A percentile compares a stretch with the other conserved stretches of the same genome.
phyloP scores from a whole-genome alignment of 768 basidiomycete species.

The Exidia glandulosa region DNA sequence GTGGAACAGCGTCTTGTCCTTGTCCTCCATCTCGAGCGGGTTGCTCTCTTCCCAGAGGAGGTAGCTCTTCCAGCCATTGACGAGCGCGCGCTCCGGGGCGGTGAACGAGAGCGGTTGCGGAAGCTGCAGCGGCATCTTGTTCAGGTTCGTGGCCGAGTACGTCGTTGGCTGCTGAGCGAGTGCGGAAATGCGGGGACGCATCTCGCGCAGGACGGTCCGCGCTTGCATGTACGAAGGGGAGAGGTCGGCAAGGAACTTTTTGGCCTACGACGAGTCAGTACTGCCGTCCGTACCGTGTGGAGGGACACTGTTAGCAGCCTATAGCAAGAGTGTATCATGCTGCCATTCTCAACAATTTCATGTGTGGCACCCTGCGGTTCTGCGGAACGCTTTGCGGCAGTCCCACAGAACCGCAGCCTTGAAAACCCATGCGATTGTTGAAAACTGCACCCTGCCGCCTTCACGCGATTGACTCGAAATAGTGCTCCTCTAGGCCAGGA shows the following conservation, averaged over 20 bases:
- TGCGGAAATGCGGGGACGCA: conserved; percentile 50
- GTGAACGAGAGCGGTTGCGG: conserved; percentile 67
- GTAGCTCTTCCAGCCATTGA: conserved; percentile 86
- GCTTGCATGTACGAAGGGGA: conserved; percentile 94
- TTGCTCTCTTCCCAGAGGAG: conserved; percentile 94
- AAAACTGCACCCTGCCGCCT: too few species aligned
- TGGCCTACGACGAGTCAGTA: conserved; percentile 44
- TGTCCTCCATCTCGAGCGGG: conserved; percentile 84
- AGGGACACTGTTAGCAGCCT: too few species aligned
- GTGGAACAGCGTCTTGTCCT: conserved; percentile 55
- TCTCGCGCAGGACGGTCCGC: conserved; percentile 72
- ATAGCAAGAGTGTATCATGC: too few species aligned
- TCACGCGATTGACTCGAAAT: background rate
- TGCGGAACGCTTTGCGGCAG: too few species aligned
- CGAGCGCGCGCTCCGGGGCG: conserved; percentile 55
- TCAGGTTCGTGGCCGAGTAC: conserved; percentile 21
- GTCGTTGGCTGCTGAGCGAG: conserved; percentile 44
- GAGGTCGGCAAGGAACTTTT: conserved; percentile 91
- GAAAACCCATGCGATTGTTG: too few species aligned
- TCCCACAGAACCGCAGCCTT: too few species aligned
- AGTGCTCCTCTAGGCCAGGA: too few species aligned
- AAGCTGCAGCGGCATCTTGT: conserved; percentile 51
- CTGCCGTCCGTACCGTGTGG: too few species aligned
- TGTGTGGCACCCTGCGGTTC: too few species aligned
- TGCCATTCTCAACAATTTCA: too few species aligned